Evolutionary conservation across 1,139 yeast genomes (phyloP).

Genomic region (Debaryomycetaceae sp.): DNA sequence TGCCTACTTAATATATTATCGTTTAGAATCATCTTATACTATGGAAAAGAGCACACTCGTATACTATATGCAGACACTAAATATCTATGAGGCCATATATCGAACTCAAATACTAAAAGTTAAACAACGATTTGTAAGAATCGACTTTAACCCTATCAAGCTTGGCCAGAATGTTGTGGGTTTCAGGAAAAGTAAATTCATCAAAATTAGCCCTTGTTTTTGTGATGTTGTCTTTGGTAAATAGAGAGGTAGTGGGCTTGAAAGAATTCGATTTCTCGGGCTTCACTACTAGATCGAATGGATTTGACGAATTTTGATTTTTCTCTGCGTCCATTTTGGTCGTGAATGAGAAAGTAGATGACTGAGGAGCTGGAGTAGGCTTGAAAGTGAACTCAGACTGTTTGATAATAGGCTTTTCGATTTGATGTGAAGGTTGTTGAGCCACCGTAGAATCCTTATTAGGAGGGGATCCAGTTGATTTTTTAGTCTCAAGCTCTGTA

Average conservation of each 20-base stretch:
- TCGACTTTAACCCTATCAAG: slow-evolving; percentile 27
- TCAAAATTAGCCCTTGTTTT: not conserved
- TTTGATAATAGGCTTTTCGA: not conserved
- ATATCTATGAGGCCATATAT: not conserved
- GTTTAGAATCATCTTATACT: too few species aligned
- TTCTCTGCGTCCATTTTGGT: not conserved
- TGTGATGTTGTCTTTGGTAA: not conserved
- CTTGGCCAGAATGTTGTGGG: slow-evolving; percentile 16
- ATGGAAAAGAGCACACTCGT: not conserved
- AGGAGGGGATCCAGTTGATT: not conserved
- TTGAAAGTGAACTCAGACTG: not conserved
- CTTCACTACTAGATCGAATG: not conserved
- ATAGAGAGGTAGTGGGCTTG: not conserved
- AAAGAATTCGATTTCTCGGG: not conserved
- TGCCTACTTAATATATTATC: too few species aligned
- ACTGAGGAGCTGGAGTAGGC: not conserved
- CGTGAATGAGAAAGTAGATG: not conserved
- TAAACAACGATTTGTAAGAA: slow-evolving; percentile 23
- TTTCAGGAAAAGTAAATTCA: slow-evolving; percentile 28
- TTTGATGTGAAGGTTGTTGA: not conserved
- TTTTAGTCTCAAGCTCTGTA: not conserved
- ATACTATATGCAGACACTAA: not conserved
- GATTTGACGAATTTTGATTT: not conserved
- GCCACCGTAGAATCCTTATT: not conserved
- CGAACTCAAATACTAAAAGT: slow-evolving; percentile 14